Evolutionary conservation across 176 grass and related monocot species (phyloP).

Genomic region (Puccinellia tenuiflora): DNA sequence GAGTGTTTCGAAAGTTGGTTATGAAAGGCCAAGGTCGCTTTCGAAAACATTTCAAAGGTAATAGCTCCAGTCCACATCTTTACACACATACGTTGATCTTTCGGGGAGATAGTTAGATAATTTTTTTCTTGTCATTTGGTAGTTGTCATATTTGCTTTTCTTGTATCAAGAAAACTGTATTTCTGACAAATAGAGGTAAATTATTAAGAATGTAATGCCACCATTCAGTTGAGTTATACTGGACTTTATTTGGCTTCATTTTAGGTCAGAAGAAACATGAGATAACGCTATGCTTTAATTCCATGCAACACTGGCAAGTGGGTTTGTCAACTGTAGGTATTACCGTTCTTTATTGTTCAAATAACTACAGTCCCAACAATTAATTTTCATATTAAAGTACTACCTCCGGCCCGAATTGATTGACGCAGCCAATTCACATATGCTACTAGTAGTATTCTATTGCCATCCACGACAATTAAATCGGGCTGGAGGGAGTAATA

Average conservation of each 20-base stretch:
- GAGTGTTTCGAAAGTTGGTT: conserved; percentile 13
- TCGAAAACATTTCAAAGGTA: conserved; percentile 37
- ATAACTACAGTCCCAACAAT: neutral
- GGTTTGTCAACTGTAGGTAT: conserved; percentile 8
- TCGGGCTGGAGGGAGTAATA: too few relatives aligned
- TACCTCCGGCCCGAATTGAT: too few relatives aligned
- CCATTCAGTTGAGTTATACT: conserved; percentile 1
- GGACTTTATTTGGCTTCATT: conserved; percentile 1
- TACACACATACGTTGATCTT: neutral
- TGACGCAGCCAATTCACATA: too few relatives aligned
- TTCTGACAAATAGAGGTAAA: neutral
- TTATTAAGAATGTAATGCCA: neutral
- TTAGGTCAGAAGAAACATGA: conserved; percentile 12
- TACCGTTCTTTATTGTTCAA: neutral
- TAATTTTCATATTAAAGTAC: neutral
- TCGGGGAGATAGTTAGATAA: neutral
- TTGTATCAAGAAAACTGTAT: conserved; percentile 1
- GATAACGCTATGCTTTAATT: conserved; percentile 2
- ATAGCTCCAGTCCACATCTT: conserved; percentile 18
- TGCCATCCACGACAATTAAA: too few relatives aligned
- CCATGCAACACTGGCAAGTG: neutral
- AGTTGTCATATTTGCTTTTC: neutral
- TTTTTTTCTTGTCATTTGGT: neutral
- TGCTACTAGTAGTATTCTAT: too few relatives aligned
- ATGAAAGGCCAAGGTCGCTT: conserved; percentile 43